Percentiles rank a stretch among this genome's conserved stretches.
These are phyloP conservation scores for Candida gorgasii DNA, from an alignment of 805 yeast species.

Conservation along the genomic window DNA sequence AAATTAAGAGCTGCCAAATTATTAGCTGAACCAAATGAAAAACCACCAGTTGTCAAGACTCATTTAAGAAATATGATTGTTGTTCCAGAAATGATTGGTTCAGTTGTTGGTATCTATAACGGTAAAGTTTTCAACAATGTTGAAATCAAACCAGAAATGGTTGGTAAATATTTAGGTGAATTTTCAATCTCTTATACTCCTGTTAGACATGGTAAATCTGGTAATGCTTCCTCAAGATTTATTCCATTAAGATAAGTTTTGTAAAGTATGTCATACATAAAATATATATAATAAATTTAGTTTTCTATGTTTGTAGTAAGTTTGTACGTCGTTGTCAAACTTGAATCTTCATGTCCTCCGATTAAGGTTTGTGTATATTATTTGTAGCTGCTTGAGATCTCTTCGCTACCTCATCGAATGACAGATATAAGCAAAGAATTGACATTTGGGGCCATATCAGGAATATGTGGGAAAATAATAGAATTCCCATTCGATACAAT, in stretches of 20 bases:
- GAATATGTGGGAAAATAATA: constrained; percentile 78
- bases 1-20: constrained; percentile 97
- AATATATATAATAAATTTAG: constrained; percentile 15
- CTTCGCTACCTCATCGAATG: neutral
- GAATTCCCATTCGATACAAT: constrained; percentile 94
- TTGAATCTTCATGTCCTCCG: too few species aligned
- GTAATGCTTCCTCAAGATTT: constrained; percentile 78
- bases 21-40: constrained; percentile 87
- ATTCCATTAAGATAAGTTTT: constrained; percentile 55
- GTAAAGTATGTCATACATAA: constrained; percentile 14
- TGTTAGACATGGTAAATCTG: constrained; percentile 99
- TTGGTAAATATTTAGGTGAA: constrained; percentile 99
- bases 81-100: constrained; percentile 99
- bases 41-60: constrained; percentile 97
- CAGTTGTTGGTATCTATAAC: constrained; percentile 98
- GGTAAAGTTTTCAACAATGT: constrained; percentile 99
- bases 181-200: constrained; percentile 99
- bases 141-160: constrained; percentile 99
- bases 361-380: neutral
- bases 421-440: constrained; percentile 38
- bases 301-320: too few species aligned
- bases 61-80: constrained; percentile 98
- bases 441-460: constrained; percentile 60
- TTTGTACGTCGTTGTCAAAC: too few species aligned
- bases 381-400: neutral